phyloP scores from a whole-genome alignment of 139 green algal genomes.

The Chlamydomonas asymmetrica region DNA sequence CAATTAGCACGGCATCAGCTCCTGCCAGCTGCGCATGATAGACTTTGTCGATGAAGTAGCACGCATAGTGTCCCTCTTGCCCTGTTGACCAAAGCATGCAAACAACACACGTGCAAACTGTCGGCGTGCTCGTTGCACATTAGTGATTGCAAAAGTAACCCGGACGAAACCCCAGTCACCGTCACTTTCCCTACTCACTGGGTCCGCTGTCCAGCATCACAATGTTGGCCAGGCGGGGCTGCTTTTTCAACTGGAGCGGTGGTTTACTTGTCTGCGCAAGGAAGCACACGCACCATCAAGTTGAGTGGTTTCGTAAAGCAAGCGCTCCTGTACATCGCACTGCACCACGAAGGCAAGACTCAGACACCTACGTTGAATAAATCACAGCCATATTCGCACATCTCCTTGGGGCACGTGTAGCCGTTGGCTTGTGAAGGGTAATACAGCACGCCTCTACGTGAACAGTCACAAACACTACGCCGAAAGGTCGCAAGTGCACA shows the following conservation, averaged over 20 bases:
- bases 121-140: too few relatives aligned
- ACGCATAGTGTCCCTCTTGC: slow-evolving; percentile 39
- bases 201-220: slow-evolving; percentile 75
- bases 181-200: slow-evolving; percentile 21
- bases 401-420: slow-evolving; percentile 26
- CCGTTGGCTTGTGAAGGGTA: slow-evolving; percentile 31
- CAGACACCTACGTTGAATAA: slow-evolving; percentile 37
- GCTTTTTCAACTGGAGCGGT: slow-evolving; percentile 43
- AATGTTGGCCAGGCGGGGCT: slow-evolving; percentile 56
- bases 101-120: neutral
- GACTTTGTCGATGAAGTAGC: slow-evolving; percentile 90
- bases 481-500: neutral
- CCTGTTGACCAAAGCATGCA: neutral
- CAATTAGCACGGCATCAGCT: slow-evolving; percentile 77
- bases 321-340: too few relatives aligned
- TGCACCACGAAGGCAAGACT: neutral
- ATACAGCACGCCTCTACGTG: slow-evolving; percentile 30
- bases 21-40: slow-evolving; percentile 85
- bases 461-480: too few relatives aligned
- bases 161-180: neutral
- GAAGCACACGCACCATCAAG: neutral
- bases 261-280: slow-evolving; percentile 30
- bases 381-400: slow-evolving; percentile 43
- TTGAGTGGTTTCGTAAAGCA: neutral
- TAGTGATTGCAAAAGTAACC: too few relatives aligned